Percentiles rank a stretch among this genome's conserved stretches.
phyloP scores from a whole-genome alignment of 345 rosid genomes.

The Syzygium aromaticum region DNA sequence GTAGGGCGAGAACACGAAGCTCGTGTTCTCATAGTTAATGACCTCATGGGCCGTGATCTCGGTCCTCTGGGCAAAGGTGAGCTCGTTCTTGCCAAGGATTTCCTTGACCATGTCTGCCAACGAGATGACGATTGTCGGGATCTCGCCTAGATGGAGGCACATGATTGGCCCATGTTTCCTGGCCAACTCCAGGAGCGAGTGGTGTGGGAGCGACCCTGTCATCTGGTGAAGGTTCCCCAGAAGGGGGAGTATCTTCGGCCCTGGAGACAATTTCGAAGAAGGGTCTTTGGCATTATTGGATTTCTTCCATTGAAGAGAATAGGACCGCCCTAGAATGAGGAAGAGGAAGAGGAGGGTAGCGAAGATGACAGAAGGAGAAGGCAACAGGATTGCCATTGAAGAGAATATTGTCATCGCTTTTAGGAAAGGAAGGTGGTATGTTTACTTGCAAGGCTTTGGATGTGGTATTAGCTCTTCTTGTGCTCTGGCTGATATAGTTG shows the following conservation, averaged over 20 bases:
- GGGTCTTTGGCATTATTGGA: neutral
- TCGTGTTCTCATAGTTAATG: slow-evolving; percentile 13
- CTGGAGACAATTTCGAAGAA: slow-evolving; percentile 8
- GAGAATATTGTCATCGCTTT: neutral
- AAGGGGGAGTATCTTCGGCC: slow-evolving; percentile 20
- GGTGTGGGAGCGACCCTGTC: slow-evolving; percentile 22
- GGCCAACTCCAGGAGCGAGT: slow-evolving; percentile 12
- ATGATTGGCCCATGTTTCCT: slow-evolving; percentile 26
- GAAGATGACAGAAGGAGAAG: neutral
- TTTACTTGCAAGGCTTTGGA: neutral
- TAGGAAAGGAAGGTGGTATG: neutral
- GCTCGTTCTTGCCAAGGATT: slow-evolving; percentile 19
- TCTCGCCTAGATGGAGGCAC: slow-evolving; percentile 26
- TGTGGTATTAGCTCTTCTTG: neutral
- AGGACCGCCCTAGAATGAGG: neutral
- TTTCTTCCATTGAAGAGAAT: neutral
- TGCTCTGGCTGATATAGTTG: neutral
- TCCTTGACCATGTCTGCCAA: slow-evolving; percentile 19
- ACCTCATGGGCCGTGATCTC: slow-evolving; percentile 1
- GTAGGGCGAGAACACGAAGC: slow-evolving; percentile 6
- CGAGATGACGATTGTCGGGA: slow-evolving; percentile 11
- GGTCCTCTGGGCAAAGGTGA: slow-evolving; percentile 20
- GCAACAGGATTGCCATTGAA: neutral
- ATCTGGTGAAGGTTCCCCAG: slow-evolving; percentile 27
- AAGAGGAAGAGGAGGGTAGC: slow-evolving; percentile 1